Base-by-base conservation (phyloP, 1,284 basidiomycete species). In the Fomes fomentarius region DNA sequence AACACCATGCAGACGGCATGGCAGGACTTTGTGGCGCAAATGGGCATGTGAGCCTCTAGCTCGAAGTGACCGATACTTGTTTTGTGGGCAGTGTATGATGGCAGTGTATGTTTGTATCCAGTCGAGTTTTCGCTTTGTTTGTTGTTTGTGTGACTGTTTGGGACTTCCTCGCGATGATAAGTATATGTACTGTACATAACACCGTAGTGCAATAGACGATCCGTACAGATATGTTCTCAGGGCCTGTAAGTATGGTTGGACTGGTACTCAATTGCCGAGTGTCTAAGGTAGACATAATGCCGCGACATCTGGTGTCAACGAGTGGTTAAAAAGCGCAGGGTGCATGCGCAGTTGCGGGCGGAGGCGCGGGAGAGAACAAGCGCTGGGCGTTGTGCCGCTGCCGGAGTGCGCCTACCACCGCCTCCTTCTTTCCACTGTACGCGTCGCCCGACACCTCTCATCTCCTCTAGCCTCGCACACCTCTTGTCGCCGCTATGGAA, bases 401-500 rank as follows among this genome's bases (percentile, higher is more conserved):
- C n/a, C 19, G 10, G 26, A 25, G 17, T 30, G 26, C 35, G 17
- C 21, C 41, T 17, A 43, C 30, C 43, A 45, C 43, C 19, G 19
- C 49, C 22, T 14, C 40, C 22, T 17, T 30, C 15, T 33, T 33
- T 8, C 3, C 17, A 6, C 31, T 5, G 11, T 12, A 14, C 19
- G 5, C 21, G 24, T 17, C 10, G n/a, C 12, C 21, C 17, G n/a
- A 8, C n/a, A 37, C 11, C 1, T 14, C 21, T 9, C 38, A 10
- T 11, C n/a, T 14, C 11, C 21, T 21, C 28, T 26, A 22, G 15
- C 3, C 1, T 3, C 3, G 2, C 12, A 19, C 30, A 45, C 34
- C n/a, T n/a, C n/a, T n/a, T n/a, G n/a, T n/a, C 31, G 4, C 15
- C 0, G 17, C 6, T 15, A 89, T 89, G 87, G 87, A 89, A 57